These are phyloP conservation scores for Oryza glaberrima DNA, from an alignment of 176 grass and related monocot genomes.

Conservation along the genomic window DNA sequence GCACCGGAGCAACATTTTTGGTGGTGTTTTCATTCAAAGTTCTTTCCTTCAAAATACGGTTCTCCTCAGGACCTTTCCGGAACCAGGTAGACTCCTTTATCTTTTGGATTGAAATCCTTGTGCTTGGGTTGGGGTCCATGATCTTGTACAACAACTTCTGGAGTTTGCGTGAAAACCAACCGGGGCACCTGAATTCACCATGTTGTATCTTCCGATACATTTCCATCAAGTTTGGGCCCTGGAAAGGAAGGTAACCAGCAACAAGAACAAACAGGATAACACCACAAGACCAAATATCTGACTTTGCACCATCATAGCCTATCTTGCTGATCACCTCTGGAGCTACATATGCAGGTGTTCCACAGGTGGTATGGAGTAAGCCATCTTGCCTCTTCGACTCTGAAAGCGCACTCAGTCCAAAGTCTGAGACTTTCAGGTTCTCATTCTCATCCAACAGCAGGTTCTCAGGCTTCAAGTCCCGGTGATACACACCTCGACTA, in stretches of 20 bases:
- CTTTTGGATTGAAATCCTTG: slow-evolving; percentile 68
- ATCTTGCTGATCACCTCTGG: slow-evolving; percentile 75
- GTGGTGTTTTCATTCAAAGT: slow-evolving; percentile 17
- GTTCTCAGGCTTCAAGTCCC: slow-evolving; percentile 73
- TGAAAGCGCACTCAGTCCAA: slow-evolving; percentile 66
- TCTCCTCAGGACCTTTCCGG: slow-evolving; percentile 57
- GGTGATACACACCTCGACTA: slow-evolving; percentile 68
- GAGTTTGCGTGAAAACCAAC: slow-evolving; percentile 66
- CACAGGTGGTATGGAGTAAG: slow-evolving; percentile 81
- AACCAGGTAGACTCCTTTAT: slow-evolving; percentile 84
- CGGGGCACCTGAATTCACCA: slow-evolving; percentile 74
- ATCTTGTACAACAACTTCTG: slow-evolving; percentile 71
- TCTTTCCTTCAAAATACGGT: slow-evolving; percentile 40
- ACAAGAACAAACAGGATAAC: slow-evolving; percentile 79
- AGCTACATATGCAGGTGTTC: slow-evolving; percentile 88
- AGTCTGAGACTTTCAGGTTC: slow-evolving; percentile 72
- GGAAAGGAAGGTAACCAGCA: slow-evolving; percentile 80
- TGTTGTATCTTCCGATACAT: slow-evolving; percentile 72
- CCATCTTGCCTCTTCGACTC: slow-evolving; percentile 65
- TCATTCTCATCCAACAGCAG: slow-evolving; percentile 67
- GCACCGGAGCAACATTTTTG: not conserved
- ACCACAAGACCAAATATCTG: slow-evolving; percentile 91
- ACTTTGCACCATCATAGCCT: slow-evolving; percentile 83
- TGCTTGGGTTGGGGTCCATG: slow-evolving; percentile 72
- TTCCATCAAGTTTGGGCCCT: slow-evolving; percentile 73